A percentile compares a stretch with the other conserved stretches of the same genome.
Conservation (phyloP, 306 rosid genomes). For the Dalbergia cultrata region DNA sequence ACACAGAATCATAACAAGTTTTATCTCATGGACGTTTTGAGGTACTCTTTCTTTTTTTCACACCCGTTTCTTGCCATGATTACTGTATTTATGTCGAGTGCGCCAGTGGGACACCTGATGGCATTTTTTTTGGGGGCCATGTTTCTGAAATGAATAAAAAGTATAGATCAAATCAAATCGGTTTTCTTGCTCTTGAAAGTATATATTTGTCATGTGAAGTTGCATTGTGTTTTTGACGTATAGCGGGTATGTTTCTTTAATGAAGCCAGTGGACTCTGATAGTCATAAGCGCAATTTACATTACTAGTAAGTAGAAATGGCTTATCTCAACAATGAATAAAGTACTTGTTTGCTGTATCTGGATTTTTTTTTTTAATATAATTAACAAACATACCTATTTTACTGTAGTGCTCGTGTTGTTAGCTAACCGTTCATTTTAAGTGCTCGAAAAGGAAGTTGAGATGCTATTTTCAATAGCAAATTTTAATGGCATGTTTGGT, state of each 20-base stretch:
- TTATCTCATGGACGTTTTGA: constrained; percentile 48
- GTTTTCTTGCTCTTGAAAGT: neutral
- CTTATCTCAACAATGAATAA: neutral
- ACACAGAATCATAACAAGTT: constrained; percentile 46
- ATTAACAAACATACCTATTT: too few relatives aligned
- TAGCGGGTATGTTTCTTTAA: constrained; percentile 21
- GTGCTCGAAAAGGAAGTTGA: neutral
- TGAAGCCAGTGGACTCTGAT: neutral
- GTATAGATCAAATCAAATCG: constrained; percentile 13
- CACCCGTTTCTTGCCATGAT: constrained; percentile 23
- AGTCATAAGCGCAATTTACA: constrained; percentile 12
- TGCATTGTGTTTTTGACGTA: constrained; percentile 36
- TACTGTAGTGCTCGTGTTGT: neutral
- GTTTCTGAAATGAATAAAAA: constrained; percentile 47
- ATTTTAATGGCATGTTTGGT: neutral
- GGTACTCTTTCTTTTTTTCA: constrained; percentile 16
- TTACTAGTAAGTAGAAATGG: neutral
- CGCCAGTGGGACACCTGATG: constrained; percentile 26
- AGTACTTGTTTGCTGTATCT: neutral
- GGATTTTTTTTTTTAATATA: neutral
- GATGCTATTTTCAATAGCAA: neutral
- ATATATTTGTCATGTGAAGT: constrained; percentile 19
- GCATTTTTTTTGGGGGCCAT: constrained; percentile 38
- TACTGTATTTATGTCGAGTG: constrained; percentile 50
- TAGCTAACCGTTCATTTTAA: neutral